Evolutionary conservation across 129 eudicot genomes (phyloP), one percentile per base, ranked within the genome.

Genomic region (Ambrosia trifida): DNA sequence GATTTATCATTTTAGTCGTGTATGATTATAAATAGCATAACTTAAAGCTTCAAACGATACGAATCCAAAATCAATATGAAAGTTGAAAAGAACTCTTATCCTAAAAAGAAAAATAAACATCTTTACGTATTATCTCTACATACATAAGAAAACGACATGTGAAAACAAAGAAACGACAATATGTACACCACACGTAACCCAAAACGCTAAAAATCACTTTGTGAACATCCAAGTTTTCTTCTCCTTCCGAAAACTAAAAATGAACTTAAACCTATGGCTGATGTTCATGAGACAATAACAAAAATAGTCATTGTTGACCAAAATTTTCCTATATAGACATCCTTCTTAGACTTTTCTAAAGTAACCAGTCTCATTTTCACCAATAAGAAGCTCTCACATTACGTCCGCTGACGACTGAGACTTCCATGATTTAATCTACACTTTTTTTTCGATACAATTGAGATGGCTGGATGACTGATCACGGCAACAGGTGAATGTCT

Each of bases 101-200:
- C 12, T 3, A 53, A 54, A 52, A 52, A 2, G 32, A 19, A 54
- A 51, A 54, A 20, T 33, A 54, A 9, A 54, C 61, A 54, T 54
- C 61, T 53, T 18, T 53, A 19, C 28, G 58, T 53, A 18, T 19
- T 24, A 24, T 24, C 28, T 24, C 0, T 24, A 8, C 6, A 40
- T 40, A 40, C 6, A 40, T 5, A 2, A 40, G 44, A 24, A 53
- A 19, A 19, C 24, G 57, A 50, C 11, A 54, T 17, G 13, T 20
- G 20, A 52, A 52, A 17, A 9, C 58, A 19, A 54, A 6, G 32
- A 53, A 19, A 54, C 61, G n/a, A 54, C 61, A 8, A 54, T 54
- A 54, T 54, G 33, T 54, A 54, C 61, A 54, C n/a, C 33, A 54
- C 61, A 54, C 61, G 32, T 54, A 17, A 52, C 58, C 58, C 12